Evolutionary conservation across 2,329 filamentous ascomycete genomes (phyloP).

Genomic region (Ceratocystis alfenasii): DNA sequence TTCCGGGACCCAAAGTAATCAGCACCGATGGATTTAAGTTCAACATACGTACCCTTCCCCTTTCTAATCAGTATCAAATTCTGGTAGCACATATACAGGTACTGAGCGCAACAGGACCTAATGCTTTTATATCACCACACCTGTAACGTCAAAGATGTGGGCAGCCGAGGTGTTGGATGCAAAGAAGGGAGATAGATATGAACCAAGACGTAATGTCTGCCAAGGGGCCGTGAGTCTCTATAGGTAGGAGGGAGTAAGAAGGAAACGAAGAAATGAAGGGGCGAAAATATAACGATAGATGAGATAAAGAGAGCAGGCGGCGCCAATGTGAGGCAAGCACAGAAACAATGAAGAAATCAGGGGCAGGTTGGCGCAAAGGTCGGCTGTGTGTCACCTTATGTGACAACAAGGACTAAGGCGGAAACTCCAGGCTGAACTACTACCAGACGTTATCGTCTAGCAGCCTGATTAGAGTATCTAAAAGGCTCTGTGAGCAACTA

Average conservation of each 20-base stretch:
- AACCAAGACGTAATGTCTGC: not conserved
- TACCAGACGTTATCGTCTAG: not conserved
- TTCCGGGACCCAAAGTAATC: not conserved
- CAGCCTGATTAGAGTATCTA: not conserved
- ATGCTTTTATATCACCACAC: conserved; percentile 18
- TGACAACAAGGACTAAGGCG: not conserved
- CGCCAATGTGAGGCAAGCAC: not conserved
- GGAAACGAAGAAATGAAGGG: not conserved
- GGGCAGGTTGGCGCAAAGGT: not conserved
- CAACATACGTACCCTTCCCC: conserved; percentile 1
- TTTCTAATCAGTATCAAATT: conserved; percentile 4
- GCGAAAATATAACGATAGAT: not conserved
- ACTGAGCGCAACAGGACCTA: conserved; percentile 1
- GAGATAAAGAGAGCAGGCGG: not conserved
- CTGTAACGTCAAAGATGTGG: conserved; percentile 13
- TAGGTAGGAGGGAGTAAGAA: not conserved
- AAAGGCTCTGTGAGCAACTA: not conserved
- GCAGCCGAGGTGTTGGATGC: conserved; percentile 5
- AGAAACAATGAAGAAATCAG: not conserved
- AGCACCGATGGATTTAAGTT: not conserved
- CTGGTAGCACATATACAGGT: not conserved
- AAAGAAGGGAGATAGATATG: not conserved
- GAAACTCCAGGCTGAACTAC: not conserved
- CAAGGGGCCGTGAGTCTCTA: not conserved
- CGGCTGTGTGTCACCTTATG: not conserved